These are phyloP conservation scores for Crucibulum laeve DNA, from an alignment of 768 basidiomycete genomes.

Conservation along the genomic window DNA sequence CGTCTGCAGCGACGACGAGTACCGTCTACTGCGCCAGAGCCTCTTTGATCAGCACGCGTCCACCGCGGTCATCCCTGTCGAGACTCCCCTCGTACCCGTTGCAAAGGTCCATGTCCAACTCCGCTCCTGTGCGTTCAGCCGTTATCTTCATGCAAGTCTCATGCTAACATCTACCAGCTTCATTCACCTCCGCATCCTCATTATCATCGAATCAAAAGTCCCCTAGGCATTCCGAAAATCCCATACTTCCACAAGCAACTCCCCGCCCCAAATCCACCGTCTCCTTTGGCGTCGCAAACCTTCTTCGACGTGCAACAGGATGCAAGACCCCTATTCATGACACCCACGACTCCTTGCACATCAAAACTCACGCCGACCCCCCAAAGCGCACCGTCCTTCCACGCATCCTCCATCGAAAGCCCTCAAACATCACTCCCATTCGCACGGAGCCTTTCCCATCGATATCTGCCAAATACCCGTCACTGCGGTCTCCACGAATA, in stretches of 20 bases:
- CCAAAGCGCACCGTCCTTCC: slow-evolving; percentile 25
- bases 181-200: too few relatives aligned
- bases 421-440: slow-evolving; percentile 21
- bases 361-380: background rate
- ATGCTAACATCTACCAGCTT: background rate
- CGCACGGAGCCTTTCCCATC: slow-evolving; percentile 19
- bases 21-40: slow-evolving; percentile 64
- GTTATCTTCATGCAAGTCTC: background rate
- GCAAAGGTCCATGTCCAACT: slow-evolving; percentile 12
- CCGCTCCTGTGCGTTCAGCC: background rate
- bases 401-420: slow-evolving; percentile 27
- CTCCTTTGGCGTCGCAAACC: slow-evolving; percentile 24
- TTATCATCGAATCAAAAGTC: too few relatives aligned
- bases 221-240: too few relatives aligned
- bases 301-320: slow-evolving; percentile 36
- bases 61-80: slow-evolving; percentile 21
- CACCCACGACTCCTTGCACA: slow-evolving; percentile 14
- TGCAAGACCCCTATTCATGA: slow-evolving; percentile 18
- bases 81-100: slow-evolving; percentile 23
- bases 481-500: background rate
- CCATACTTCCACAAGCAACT: slow-evolving; percentile 4
- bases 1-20: slow-evolving; percentile 61
- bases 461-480: slow-evolving; percentile 10
- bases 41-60: slow-evolving; percentile 58
- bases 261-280: slow-evolving; percentile 20